These are phyloP conservation scores for Debaryomyces subglobosus DNA, from an alignment of 1,139 yeast species.

Conservation along the genomic window DNA sequence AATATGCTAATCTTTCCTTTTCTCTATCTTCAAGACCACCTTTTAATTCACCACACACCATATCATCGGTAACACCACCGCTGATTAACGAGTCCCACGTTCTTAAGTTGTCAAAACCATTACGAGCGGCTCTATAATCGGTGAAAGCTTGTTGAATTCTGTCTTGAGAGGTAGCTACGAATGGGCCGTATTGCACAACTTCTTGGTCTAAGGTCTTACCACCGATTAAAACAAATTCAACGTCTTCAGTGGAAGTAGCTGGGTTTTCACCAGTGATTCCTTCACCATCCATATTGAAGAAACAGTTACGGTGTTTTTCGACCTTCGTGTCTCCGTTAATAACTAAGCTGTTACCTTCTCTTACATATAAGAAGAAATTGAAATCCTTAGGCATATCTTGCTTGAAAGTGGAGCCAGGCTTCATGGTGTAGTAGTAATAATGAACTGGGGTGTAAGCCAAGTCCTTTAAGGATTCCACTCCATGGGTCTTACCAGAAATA, in stretches of 20 bases:
- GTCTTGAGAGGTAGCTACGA: conserved; percentile 69
- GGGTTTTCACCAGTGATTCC: conserved; percentile 54
- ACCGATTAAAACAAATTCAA: conserved; percentile 71
- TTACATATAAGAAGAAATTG: conserved; percentile 73
- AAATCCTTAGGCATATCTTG: conserved; percentile 66
- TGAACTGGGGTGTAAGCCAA: conserved; percentile 86
- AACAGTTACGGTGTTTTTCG: conserved; percentile 55
- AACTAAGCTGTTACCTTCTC: conserved; percentile 60
- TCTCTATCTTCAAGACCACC: conserved; percentile 41
- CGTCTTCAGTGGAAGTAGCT: conserved; percentile 28
- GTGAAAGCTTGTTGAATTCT: conserved; percentile 67
- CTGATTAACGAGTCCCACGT: conserved; percentile 73
- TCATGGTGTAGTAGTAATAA: conserved; percentile 67
- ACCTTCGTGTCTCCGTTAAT: conserved; percentile 47
- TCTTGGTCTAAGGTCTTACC: conserved; percentile 79
- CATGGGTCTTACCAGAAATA: conserved; percentile 77
- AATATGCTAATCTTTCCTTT: conserved; percentile 29
- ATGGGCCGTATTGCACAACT: conserved; percentile 88
- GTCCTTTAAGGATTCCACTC: conserved; percentile 71
- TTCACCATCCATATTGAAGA: conserved; percentile 70
- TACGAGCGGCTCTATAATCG: conserved; percentile 68
- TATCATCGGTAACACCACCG: conserved; percentile 55
- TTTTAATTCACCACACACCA: conserved; percentile 43
- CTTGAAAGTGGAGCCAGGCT: conserved; percentile 67
- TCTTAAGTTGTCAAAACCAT: conserved; percentile 74